These are phyloP conservation scores for Pestalotiopsis sp. DNA, from an alignment of 2,329 filamentous ascomycete species.

Conservation along the genomic window DNA sequence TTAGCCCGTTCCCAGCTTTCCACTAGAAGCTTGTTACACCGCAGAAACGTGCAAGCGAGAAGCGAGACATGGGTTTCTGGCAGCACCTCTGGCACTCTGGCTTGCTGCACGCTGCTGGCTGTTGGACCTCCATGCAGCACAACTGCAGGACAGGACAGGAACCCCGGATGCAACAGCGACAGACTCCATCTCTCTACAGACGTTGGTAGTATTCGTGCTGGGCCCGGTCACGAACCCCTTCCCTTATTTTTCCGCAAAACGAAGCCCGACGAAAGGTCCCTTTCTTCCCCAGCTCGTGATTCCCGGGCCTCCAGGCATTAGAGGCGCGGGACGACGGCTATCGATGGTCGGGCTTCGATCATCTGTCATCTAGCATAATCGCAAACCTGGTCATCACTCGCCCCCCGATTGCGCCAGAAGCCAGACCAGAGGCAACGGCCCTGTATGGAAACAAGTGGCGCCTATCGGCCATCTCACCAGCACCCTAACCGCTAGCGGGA, in stretches of 20 bases:
- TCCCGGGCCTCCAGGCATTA: background rate
- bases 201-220: background rate
- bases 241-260: background rate
- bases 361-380: background rate
- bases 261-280: background rate
- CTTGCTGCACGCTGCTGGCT: background rate
- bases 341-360: constrained; percentile 2
- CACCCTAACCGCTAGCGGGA: background rate
- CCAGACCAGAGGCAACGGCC: background rate
- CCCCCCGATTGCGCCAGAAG: background rate
- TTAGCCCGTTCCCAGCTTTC: background rate
- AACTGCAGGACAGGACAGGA: background rate
- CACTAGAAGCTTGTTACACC: constrained; percentile 9
- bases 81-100: background rate
- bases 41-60: constrained; percentile 4
- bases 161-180: background rate
- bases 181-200: background rate
- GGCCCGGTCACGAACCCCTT: background rate
- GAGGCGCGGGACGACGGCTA: background rate
- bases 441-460: constrained; percentile 16
- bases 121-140: constrained; percentile 9
- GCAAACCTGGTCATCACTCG: background rate
- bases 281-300: background rate
- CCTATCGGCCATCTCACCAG: constrained; percentile 12
- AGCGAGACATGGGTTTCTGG: no score